These are phyloP conservation scores for Kwoniella sp. DNA, from an alignment of 768 basidiomycete species.

Conservation along the genomic window DNA sequence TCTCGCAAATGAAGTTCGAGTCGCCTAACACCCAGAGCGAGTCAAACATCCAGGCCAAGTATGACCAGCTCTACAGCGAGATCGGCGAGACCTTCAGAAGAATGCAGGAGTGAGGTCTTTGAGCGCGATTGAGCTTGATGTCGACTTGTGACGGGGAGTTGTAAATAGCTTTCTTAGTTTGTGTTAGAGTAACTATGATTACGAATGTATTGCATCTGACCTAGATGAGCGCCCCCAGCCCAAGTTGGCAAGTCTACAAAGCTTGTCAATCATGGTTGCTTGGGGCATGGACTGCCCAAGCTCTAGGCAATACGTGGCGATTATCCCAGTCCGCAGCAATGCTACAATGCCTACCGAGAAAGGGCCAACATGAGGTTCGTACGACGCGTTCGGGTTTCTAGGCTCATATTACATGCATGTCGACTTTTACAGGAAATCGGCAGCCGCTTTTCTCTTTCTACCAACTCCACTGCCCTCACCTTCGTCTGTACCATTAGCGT, in stretches of 20 bases:
- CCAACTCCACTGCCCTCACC: constrained; percentile 24
- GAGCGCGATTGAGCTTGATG: background rate
- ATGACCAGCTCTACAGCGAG: constrained; percentile 77
- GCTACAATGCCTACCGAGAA: too few relatives aligned
- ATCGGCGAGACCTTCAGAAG: constrained; percentile 81
- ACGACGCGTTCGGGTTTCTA: too few relatives aligned
- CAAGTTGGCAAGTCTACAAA: too few relatives aligned
- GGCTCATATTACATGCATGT: constrained; percentile 1
- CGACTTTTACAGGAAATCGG: constrained; percentile 65
- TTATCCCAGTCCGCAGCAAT: too few relatives aligned
- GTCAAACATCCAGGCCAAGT: constrained; percentile 75
- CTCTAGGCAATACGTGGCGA: too few relatives aligned
- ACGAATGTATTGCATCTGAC: constrained; percentile 10
- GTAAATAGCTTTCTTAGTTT: constrained; percentile 10
- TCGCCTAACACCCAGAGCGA: constrained; percentile 85
- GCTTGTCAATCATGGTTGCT: too few relatives aligned
- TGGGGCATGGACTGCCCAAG: too few relatives aligned
- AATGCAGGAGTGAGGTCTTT: constrained; percentile 48
- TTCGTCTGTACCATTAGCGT: constrained; percentile 11
- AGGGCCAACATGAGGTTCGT: too few relatives aligned
- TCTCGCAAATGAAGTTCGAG: constrained; percentile 99
- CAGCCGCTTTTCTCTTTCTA: constrained; percentile 54
- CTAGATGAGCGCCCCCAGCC: too few relatives aligned
- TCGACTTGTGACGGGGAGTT: background rate
- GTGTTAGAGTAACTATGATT: constrained; percentile 2